Base-by-base conservation (phyloP, 768 basidiomycete species). In the Pisolithus tinctorius region DNA sequence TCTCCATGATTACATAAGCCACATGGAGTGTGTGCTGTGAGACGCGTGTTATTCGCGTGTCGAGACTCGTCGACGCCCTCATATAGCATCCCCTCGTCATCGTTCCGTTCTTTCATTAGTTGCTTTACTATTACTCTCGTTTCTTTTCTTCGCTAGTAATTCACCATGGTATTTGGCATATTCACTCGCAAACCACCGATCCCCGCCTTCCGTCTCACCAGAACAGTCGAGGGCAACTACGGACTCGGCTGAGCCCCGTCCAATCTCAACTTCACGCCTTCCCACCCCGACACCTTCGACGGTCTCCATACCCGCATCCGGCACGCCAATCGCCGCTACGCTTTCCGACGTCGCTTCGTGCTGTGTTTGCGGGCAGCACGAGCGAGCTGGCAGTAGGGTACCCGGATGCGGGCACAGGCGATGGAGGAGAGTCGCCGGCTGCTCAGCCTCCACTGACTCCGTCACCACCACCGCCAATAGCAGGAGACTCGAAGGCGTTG, bases 231-330 rank as follows among this genome's bases (percentile, higher is more conserved):
- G 43, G 14, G 9, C 41, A 6, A 54, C 25, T 46, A 38, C 56
- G 9, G 39, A 30, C 40, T 48, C 10, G 31, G 20, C 20, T 20
- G 29, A 13, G 43, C 39, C 42, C 11, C 23, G 51, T 29, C 52
- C 52, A 11, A 34, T 16, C 25, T 40, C 20, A 20, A 20, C 1
- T 2, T 20, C 57, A 6, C 78, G 79, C 60, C 71, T 77, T 10
- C 76, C 79, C 14, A 82, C 81, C 1, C 78, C 79, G 0, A 75
- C 80, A 0, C 77, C 82, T 8, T 47, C 45, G 17, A 47, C 45
- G 11, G 30, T 47, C 0, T 81, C 80, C 16, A 61, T 74, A 31
- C 58, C 64, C 31, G 72, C 69, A n/a, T 65, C 60, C 60, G 4
- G 55, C 59, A 27, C 53, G 20, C 45, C 52, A 55, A 40, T 61